These are phyloP conservation scores for Aspergillus viridinutans DNA, from an alignment of 2,329 filamentous ascomycete species.

Conservation along the genomic window DNA sequence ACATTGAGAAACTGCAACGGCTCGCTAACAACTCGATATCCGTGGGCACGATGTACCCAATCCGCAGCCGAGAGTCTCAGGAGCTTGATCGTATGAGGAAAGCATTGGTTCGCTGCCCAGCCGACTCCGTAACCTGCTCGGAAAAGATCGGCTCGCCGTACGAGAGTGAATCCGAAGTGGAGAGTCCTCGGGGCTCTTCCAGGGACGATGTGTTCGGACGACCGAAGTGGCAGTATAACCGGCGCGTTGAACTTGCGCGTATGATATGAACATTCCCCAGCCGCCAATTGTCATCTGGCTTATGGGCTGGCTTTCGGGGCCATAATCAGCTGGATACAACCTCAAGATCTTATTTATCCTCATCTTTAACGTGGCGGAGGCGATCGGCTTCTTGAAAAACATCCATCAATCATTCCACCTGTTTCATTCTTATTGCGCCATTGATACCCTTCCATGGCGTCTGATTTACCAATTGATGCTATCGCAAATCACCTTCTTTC, in stretches of 20 bases:
- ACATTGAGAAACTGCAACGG: slow-evolving; percentile 34
- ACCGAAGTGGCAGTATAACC: slow-evolving; percentile 24
- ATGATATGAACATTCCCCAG: slow-evolving; percentile 25
- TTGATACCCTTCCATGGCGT: not conserved
- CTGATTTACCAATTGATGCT: too few relatives aligned
- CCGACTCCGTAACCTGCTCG: slow-evolving; percentile 10
- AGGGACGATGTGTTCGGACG: slow-evolving; percentile 22
- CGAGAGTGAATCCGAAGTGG: slow-evolving; percentile 26
- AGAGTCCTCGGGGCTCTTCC: slow-evolving; percentile 12
- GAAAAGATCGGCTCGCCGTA: slow-evolving; percentile 14
- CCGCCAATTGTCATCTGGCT: not conserved
- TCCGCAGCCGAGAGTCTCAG: slow-evolving; percentile 26
- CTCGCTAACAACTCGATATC: slow-evolving; percentile 29
- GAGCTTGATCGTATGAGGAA: slow-evolving; percentile 29
- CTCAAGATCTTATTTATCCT: too few relatives aligned
- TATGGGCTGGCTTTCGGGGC: too few relatives aligned
- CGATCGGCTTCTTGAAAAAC: not conserved
- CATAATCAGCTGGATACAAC: too few relatives aligned
- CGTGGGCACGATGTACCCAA: slow-evolving; percentile 31
- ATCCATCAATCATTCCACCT: not conserved
- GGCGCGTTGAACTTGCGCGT: slow-evolving; percentile 21
- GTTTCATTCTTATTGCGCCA: not conserved
- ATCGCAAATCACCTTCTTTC: not conserved
- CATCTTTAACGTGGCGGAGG: not conserved
- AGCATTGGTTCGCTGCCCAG: slow-evolving; percentile 17